A percentile compares a stretch with the other conserved stretches of the same genome.
Evolutionary conservation across 768 basidiomycete species (phyloP).

Genomic region (Mycena rebaudengoi): DNA sequence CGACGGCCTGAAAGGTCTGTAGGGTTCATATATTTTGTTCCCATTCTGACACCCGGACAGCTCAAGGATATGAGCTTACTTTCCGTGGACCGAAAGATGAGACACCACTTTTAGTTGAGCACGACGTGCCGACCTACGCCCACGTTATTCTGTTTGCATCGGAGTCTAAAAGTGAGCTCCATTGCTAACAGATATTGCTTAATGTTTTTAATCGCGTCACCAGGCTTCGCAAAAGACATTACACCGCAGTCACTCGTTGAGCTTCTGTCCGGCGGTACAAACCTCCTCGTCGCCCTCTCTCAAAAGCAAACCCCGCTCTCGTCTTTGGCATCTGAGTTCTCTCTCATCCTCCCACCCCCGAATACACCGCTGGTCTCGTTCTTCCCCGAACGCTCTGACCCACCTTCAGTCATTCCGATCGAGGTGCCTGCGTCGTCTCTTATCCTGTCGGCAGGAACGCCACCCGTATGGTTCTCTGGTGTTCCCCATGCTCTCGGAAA

Average conservation of each 20-base stretch:
- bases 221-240: conserved; percentile 78
- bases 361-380: conserved; percentile 87
- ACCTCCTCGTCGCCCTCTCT: conserved; percentile 86
- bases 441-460: conserved; percentile 55
- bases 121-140: conserved; percentile 78
- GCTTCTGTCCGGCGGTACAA: conserved; percentile 75
- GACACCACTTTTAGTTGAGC: conserved; percentile 68
- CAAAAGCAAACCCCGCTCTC: conserved; percentile 77
- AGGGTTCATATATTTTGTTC: conserved; percentile 2
- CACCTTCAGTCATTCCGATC: conserved; percentile 73
- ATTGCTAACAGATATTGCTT: neutral
- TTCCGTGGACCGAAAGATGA: conserved; percentile 87
- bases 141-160: conserved; percentile 91
- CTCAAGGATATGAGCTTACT: conserved; percentile 84
- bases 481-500: conserved; percentile 68
- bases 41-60: conserved; percentile 45
- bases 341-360: conserved; percentile 86
- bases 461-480: conserved; percentile 83
- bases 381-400: conserved; percentile 78
- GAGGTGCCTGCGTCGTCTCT: conserved; percentile 50
- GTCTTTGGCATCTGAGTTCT: conserved; percentile 90
- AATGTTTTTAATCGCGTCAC: conserved; percentile 7
- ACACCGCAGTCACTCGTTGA: conserved; percentile 82
- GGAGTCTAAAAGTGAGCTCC: conserved; percentile 78
- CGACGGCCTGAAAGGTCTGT: conserved; percentile 72